phyloP scores from a whole-genome alignment of 2,329 filamentous ascomycete genomes.

The Colletotrichum australisinense region DNA sequence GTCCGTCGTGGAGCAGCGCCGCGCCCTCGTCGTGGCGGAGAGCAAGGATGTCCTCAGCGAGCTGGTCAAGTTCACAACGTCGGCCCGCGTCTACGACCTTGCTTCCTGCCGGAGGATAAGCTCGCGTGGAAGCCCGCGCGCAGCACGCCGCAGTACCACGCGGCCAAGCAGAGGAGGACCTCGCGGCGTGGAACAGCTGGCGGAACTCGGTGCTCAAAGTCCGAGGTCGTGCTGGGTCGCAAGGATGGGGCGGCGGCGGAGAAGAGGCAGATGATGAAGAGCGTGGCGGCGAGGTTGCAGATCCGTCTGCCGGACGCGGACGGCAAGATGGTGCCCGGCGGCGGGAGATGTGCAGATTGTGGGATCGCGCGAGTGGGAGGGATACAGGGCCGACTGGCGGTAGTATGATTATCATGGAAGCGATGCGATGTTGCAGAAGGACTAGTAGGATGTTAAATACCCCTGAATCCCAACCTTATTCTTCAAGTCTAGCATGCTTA shows the following conservation, averaged over 20 bases:
- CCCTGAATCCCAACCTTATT: slow-evolving; percentile 4
- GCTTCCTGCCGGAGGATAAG: slow-evolving; percentile 66
- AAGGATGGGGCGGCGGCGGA: slow-evolving; percentile 38
- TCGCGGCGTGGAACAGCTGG: slow-evolving; percentile 71
- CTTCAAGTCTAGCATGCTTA: neutral
- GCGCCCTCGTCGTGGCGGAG: slow-evolving; percentile 67
- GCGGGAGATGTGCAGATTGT: slow-evolving; percentile 61
- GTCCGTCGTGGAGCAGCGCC: slow-evolving; percentile 60
- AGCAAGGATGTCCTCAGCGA: slow-evolving; percentile 73
- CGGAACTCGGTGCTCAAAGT: slow-evolving; percentile 66
- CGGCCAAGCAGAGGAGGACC: slow-evolving; percentile 75
- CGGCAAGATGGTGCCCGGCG: slow-evolving; percentile 55
- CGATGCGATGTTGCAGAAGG: slow-evolving; percentile 22
- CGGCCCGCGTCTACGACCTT: slow-evolving; percentile 71
- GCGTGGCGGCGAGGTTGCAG: slow-evolving; percentile 59
- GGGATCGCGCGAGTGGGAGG: slow-evolving; percentile 67
- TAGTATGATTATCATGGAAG: slow-evolving; percentile 37
- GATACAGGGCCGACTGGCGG: slow-evolving; percentile 57
- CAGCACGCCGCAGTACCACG: slow-evolving; percentile 73
- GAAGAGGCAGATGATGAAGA: slow-evolving; percentile 44
- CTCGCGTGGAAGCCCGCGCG: slow-evolving; percentile 75
- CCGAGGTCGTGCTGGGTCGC: slow-evolving; percentile 49
- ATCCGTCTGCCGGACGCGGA: slow-evolving; percentile 60
- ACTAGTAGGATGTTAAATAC: slow-evolving; percentile 31
- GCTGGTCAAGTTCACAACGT: slow-evolving; percentile 70